phyloP scores from a whole-genome alignment of 208 protist genomes.

The Leishmania tarentolae region DNA sequence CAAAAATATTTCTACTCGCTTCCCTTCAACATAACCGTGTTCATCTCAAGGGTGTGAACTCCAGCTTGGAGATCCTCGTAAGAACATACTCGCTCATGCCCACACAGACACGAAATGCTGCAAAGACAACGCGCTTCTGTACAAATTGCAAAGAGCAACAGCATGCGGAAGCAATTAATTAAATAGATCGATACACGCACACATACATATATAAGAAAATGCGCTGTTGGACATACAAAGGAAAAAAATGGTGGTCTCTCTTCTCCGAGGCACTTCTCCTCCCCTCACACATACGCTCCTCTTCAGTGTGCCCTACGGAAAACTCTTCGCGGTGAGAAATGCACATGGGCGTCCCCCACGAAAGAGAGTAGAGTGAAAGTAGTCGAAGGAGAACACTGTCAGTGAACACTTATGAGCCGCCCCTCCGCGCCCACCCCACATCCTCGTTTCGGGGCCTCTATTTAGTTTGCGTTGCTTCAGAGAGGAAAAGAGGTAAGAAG shows the following conservation, averaged over 20 bases:
- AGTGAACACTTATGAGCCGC: background rate
- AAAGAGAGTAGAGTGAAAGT: background rate
- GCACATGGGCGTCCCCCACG: background rate
- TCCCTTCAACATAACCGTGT: background rate
- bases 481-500: slow-evolving; percentile 1
- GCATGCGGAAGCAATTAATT: background rate
- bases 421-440: background rate
- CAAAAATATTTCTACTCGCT: background rate
- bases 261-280: background rate
- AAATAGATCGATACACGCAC: background rate
- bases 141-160: background rate
- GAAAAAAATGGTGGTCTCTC: background rate
- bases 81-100: background rate
- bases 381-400: background rate
- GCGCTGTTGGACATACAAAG: background rate
- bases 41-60: background rate
- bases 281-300: background rate
- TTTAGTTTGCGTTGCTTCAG: background rate
- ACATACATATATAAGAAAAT: background rate
- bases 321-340: background rate
- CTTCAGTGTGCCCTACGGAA: background rate
- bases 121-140: background rate
- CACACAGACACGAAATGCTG: background rate
- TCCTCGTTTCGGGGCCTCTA: background rate
- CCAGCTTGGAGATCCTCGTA: background rate